Percentiles rank a stretch among this genome's conserved stretches.
Evolutionary conservation across 129 eudicot species (phyloP).

Genomic region (Arctium lappa): DNA sequence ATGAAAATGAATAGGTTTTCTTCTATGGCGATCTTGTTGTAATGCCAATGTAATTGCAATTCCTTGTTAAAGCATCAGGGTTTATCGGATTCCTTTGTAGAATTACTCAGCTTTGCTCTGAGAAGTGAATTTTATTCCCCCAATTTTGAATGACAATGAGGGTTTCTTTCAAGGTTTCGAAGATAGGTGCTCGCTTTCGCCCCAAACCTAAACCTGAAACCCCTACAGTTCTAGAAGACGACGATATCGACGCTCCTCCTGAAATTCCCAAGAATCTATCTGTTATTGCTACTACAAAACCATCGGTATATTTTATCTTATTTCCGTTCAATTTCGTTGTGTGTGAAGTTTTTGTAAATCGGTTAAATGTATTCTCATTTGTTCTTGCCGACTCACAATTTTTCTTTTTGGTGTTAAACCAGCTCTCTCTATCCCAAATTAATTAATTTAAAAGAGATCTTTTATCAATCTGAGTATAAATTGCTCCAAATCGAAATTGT

Average conservation of each 20-base stretch:
- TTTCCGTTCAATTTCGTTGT: neutral
- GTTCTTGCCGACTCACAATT: neutral
- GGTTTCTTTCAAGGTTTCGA: conserved; percentile 78
- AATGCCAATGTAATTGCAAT: neutral
- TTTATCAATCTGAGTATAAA: neutral
- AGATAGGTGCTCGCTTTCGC: conserved; percentile 53
- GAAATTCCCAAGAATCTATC: neutral
- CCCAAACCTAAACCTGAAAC: conserved; percentile 44
- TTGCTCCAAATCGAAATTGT: neutral
- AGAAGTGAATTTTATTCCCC: neutral
- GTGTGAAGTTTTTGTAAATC: neutral
- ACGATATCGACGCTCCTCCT: conserved; percentile 14
- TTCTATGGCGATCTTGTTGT: conserved; percentile 11
- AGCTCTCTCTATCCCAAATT: neutral
- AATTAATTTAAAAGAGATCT: neutral
- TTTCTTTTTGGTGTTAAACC: neutral
- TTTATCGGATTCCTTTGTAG: neutral
- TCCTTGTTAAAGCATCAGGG: neutral
- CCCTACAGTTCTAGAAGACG: conserved; percentile 20
- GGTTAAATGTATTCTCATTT: neutral
- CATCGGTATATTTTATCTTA: conserved; percentile 15
- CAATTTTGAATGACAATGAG: conserved; percentile 43
- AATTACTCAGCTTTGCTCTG: neutral
- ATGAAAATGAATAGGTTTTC: neutral
- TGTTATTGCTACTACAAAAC: conserved; percentile 5